Conservation (phyloP, 1,139 yeast genomes). For the Scheffersomyces stambukii region DNA sequence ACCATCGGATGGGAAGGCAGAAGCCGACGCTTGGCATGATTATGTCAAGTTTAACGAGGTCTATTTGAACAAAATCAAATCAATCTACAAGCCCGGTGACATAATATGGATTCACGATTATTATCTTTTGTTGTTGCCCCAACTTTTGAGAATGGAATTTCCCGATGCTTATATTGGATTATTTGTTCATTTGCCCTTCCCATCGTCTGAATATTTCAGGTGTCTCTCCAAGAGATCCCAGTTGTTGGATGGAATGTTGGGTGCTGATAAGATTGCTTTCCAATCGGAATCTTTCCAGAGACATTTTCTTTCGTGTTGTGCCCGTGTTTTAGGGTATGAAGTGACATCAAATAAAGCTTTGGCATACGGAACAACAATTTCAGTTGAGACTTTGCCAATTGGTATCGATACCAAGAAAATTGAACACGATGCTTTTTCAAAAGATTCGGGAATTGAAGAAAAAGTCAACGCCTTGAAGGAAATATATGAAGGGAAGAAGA, state of each 20-base stretch:
- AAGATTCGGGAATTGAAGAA: slow-evolving; percentile 23
- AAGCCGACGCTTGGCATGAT: slow-evolving; percentile 83
- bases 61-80: slow-evolving; percentile 71
- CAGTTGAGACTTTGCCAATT: slow-evolving; percentile 74
- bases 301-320: slow-evolving; percentile 86
- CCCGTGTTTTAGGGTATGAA: slow-evolving; percentile 74
- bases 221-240: slow-evolving; percentile 80
- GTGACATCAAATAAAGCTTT: slow-evolving; percentile 54
- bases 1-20: slow-evolving; percentile 60
- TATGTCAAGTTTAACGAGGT: slow-evolving; percentile 89
- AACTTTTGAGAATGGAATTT: slow-evolving; percentile 73
- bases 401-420: slow-evolving; percentile 75
- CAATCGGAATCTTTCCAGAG: slow-evolving; percentile 84
- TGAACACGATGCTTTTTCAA: slow-evolving; percentile 52
- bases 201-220: slow-evolving; percentile 91
- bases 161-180: slow-evolving; percentile 81
- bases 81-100: slow-evolving; percentile 82
- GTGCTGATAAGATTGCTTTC: slow-evolving; percentile 81
- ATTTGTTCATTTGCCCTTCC: slow-evolving; percentile 88
- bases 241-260: slow-evolving; percentile 84
- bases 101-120: slow-evolving; percentile 95
- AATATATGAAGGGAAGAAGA: slow-evolving; percentile 68
- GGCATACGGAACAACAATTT: slow-evolving; percentile 73
- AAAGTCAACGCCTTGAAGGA: slow-evolving; percentile 51
- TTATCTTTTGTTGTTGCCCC: slow-evolving; percentile 80